phyloP scores from a whole-genome alignment of 1,139 yeast genomes.

The Candida smagusa region DNA sequence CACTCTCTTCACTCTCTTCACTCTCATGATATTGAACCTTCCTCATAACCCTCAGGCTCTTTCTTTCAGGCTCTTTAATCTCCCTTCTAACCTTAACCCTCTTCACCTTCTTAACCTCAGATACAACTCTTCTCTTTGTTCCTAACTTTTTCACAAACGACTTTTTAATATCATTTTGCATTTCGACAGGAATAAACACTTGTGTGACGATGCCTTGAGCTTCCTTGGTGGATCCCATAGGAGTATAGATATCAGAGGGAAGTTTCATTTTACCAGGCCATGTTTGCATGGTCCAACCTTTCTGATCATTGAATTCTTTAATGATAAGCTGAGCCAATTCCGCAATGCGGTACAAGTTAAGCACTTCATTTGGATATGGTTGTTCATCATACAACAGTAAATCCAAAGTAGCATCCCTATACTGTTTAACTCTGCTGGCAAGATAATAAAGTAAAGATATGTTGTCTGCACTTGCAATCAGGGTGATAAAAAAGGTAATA shows the following conservation, averaged over 20 bases:
- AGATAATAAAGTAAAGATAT: conserved; percentile 71
- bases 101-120: conserved; percentile 13
- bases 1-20: conserved; percentile 6
- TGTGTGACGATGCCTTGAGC: conserved; percentile 45
- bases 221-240: conserved; percentile 47
- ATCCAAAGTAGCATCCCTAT: conserved; percentile 54
- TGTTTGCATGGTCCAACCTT: conserved; percentile 68
- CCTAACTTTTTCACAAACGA: conserved; percentile 22
- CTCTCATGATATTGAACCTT: conserved; percentile 40
- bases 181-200: conserved; percentile 47
- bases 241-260: conserved; percentile 61
- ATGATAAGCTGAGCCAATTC: conserved; percentile 71
- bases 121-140: conserved; percentile 7
- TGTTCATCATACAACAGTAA: conserved; percentile 30
- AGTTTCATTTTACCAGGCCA: conserved; percentile 79
- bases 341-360: conserved; percentile 60
- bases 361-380: conserved; percentile 23
- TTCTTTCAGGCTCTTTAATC: conserved; percentile 30
- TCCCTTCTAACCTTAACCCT: conserved; percentile 12
- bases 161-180: conserved; percentile 27
- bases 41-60: conserved; percentile 39
- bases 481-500: conserved; percentile 56
- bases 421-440: conserved; percentile 78
- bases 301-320: conserved; percentile 53
- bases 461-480: conserved; percentile 64